Base-by-base conservation (phyloP, 805 yeast species). In the Teunomyces aglyptinius region DNA sequence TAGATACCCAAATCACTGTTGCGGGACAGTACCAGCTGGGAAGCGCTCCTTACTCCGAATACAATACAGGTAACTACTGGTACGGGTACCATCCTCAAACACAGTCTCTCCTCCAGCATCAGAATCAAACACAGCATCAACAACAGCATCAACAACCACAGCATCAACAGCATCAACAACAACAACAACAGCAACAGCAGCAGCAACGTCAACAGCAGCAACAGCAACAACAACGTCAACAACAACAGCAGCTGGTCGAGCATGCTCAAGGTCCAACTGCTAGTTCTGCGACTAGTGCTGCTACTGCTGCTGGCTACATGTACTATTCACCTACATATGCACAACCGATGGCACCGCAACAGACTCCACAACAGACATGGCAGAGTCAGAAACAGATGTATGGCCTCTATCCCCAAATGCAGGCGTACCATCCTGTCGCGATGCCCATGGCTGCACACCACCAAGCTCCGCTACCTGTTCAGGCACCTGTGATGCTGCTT, bases 61-160 rank as follows among this genome's bases (percentile, higher is more conserved):
- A 52, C 34, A 27, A 50, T 8, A 36, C 39, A 33, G 50, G 52
- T 2, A 52, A 49, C 42, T 52, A 52, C 45, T 52, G 55, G 55
- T 52, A 52, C 35, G 53, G 53, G 24, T 49, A 52, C 47, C 48
- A 49, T 20, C 49, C 49, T 0, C 49, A 41, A 29, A 20, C 39
- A 3, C 22, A 19, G 15, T 11, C 43, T 24, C 16, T n/a, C 5
- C 32, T 27, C 19, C 43, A 40, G 35, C 43, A 40, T 8, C 29
- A 26, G 32, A 32, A 38, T 8, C 41, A 38, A 15, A 24, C 16
- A 5, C 41, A 38, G 41, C 41, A 38, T 8, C 41, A 38, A 31
- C 13, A 11, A 10, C 22, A 19, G 24, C 26, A 32, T 35, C 26
- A 10, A 16, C 8, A 18, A 1, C 43, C 28, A 28, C 43, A 40